These are phyloP conservation scores for Chloris gayana DNA, from an alignment of 176 grass and related monocot species.

Conservation along the genomic window DNA sequence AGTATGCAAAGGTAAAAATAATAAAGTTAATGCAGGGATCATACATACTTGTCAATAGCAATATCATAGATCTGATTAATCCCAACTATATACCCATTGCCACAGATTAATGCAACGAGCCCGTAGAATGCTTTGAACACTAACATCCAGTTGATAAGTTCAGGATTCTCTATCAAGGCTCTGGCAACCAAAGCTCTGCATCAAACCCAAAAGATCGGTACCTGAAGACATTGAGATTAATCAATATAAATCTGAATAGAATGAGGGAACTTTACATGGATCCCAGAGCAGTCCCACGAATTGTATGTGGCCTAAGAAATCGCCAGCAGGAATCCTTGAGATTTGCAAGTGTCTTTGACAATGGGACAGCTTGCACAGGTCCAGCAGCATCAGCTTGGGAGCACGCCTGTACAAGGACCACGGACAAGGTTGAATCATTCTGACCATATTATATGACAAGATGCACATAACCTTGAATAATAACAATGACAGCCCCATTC, in stretches of 20 bases:
- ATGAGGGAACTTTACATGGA: constrained; percentile 48
- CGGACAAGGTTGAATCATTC: neutral
- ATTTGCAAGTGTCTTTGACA: constrained; percentile 58
- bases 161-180: constrained; percentile 85
- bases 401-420: constrained; percentile 46
- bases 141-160: constrained; percentile 88
- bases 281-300: constrained; percentile 92
- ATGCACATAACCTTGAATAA: neutral
- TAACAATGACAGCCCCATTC: neutral
- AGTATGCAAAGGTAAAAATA: neutral
- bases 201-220: constrained; percentile 24
- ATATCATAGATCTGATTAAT: constrained; percentile 99
- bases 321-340: constrained; percentile 89
- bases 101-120: constrained; percentile 68
- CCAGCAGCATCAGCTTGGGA: constrained; percentile 62
- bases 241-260: neutral
- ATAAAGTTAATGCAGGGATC: neutral
- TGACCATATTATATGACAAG: neutral
- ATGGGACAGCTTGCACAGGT: constrained; percentile 38
- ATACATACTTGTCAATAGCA: constrained; percentile 93
- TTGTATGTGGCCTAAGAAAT: constrained; percentile 95
- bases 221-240: neutral
- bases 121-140: constrained; percentile 84
- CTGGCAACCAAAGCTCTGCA: constrained; percentile 89
- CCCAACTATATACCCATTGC: constrained; percentile 96